Base-by-base conservation (phyloP, 805 yeast species). In the Kuraishia molischiana region DNA sequence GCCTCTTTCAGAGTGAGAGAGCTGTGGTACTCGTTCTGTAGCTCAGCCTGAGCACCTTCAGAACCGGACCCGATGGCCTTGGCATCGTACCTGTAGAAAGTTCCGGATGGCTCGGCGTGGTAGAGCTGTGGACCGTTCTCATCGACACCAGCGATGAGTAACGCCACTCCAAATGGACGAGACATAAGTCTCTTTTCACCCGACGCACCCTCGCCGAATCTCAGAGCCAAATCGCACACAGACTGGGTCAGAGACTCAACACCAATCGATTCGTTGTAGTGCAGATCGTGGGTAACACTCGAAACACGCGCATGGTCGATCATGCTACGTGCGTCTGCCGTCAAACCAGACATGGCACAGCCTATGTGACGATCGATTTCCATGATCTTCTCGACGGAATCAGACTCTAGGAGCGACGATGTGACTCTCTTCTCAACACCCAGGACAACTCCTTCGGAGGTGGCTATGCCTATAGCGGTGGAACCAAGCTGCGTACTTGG, bases 31-130 rank as follows among this genome's bases (percentile, higher is more conserved):
- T 92, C 96, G 54, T 89, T 90, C 61, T 89, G 96, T 54, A 92
- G 70, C 61, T 92, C 99, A 2, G 96, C 82, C 63, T 94, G 98
- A 2, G 99, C 99, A 46, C 98, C 98, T 63, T 92, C 99, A 13
- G 95, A 84, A 17, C 99, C 99, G 2, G 96, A 85, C 11, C 99
- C 99, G 52, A 94, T 92, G 10, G 98, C 98, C 64, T 92, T 94
- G 21, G 98, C 99, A 53, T 92, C 96, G 58, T 92, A 92, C 62
- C 92, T 77, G 65, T 92, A 94, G 52, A 87, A 92, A 1, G 99
- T 92, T 41, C 99, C 99, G 11, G 95, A 85, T 29, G 99, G 98
- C 63, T 92, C 99, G n/a, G 97, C 95, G 59, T 92, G 97, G 58
- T 85, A 85, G 50, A 92, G 72, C 61, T 92, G 98, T 34, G 96